These are phyloP conservation scores for Ceriops decandra DNA, from an alignment of 345 rosid species.

Conservation along the genomic window DNA sequence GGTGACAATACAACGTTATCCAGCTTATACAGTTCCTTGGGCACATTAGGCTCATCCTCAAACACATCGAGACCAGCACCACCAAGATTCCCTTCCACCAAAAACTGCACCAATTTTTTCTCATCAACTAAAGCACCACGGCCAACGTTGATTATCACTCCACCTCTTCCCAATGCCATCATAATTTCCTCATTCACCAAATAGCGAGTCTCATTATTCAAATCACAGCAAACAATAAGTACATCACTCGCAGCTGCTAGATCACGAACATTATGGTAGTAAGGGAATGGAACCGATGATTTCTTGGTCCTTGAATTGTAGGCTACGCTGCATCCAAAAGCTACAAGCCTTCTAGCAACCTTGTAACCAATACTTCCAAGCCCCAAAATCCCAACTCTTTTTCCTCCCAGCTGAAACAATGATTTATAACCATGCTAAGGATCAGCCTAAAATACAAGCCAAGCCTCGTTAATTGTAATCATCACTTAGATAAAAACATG, in stretches of 20 bases:
- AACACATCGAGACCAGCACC: constrained; percentile 32
- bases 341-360: constrained; percentile 16
- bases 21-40: constrained; percentile 9
- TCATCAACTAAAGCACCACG: constrained; percentile 21
- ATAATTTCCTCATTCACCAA: constrained; percentile 12
- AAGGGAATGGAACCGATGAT: constrained; percentile 18
- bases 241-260: constrained; percentile 14
- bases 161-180: constrained; percentile 15
- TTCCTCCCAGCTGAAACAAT: constrained; percentile 19
- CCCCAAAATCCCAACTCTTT: constrained; percentile 23
- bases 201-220: constrained; percentile 15
- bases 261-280: constrained; percentile 1
- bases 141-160: constrained; percentile 23
- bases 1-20: constrained; percentile 25
- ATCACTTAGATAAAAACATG: too few species aligned
- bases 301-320: constrained; percentile 20
- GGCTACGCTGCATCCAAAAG: constrained; percentile 20
- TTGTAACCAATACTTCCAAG: constrained; percentile 18
- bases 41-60: constrained; percentile 23
- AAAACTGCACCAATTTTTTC: constrained; percentile 16
- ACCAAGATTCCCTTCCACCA: constrained; percentile 14
- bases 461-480: too few species aligned
- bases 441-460: too few species aligned
- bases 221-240: constrained; percentile 12
- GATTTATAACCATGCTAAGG: neutral